Percentiles rank a stretch among this genome's conserved stretches.
These are phyloP conservation scores for Alternaria sp. DNA, from an alignment of 2,329 filamentous ascomycete genomes.

Conservation along the genomic window DNA sequence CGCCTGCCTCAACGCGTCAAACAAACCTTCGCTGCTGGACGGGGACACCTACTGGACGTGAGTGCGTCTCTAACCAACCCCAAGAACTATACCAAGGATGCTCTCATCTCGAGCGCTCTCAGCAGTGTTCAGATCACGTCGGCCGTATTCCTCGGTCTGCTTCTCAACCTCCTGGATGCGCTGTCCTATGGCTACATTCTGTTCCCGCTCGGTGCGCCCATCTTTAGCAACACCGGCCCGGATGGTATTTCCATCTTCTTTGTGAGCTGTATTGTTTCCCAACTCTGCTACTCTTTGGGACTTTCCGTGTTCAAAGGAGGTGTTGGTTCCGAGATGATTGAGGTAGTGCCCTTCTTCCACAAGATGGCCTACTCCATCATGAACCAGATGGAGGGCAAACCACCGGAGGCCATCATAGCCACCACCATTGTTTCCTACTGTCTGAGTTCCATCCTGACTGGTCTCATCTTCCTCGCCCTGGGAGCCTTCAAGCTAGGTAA, in stretches of 20 bases:
- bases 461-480: slow-evolving; percentile 88
- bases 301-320: slow-evolving; percentile 90
- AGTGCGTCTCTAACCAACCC: slow-evolving; percentile 60
- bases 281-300: slow-evolving; percentile 83
- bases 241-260: slow-evolving; percentile 99
- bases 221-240: slow-evolving; percentile 85
- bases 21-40: slow-evolving; percentile 22
- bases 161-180: slow-evolving; percentile 93
- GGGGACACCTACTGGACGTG: slow-evolving; percentile 27
- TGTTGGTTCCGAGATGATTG: slow-evolving; percentile 96
- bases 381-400: slow-evolving; percentile 74
- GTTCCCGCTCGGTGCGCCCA: slow-evolving; percentile 85
- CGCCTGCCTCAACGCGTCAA: slow-evolving; percentile 25
- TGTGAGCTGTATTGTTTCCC: slow-evolving; percentile 93
- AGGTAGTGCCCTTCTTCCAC: slow-evolving; percentile 98
- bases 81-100: slow-evolving; percentile 72
- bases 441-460: slow-evolving; percentile 88
- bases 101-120: slow-evolving; percentile 68
- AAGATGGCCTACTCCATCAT: slow-evolving; percentile 95
- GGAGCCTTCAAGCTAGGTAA: slow-evolving; percentile 87
- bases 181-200: slow-evolving; percentile 90
- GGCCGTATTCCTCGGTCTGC: slow-evolving; percentile 83
- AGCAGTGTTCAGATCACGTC: slow-evolving; percentile 76
- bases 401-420: slow-evolving; percentile 85
- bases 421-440: slow-evolving; percentile 94